phyloP scores from a whole-genome alignment of 495 filamentous ascomycete genomes.

The Lichina pygmaea region DNA sequence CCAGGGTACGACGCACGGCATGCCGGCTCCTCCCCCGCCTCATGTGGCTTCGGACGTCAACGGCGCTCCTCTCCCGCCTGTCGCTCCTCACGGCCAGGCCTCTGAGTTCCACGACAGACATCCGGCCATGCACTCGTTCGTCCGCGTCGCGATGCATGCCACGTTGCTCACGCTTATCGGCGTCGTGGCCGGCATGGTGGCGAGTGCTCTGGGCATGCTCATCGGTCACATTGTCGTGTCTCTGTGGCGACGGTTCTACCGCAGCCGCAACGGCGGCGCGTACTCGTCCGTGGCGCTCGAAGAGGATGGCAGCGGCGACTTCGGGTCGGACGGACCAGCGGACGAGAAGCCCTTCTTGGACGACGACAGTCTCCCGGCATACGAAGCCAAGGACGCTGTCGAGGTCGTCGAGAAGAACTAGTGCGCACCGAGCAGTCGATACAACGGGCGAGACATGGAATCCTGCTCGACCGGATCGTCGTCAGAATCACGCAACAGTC shows the following conservation, averaged over 20 bases:
- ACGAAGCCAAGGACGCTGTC: too few relatives aligned
- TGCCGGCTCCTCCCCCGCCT: background rate
- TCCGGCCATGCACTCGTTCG: slow-evolving; percentile 10
- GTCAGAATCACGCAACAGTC: too few relatives aligned
- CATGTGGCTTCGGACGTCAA: slow-evolving; percentile 1
- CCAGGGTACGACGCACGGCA: background rate
- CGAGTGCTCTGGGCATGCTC: slow-evolving; percentile 24
- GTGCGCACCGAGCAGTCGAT: too few relatives aligned
- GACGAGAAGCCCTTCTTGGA: too few relatives aligned
- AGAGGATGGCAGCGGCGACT: too few relatives aligned
- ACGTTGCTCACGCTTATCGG: slow-evolving; percentile 24
- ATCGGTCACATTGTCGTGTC: slow-evolving; percentile 20
- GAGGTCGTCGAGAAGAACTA: too few relatives aligned
- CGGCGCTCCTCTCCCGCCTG: background rate
- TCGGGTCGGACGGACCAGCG: too few relatives aligned
- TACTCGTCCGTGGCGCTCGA: too few relatives aligned
- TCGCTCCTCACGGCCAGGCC: background rate
- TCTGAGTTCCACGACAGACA: background rate
- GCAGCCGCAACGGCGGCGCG: slow-evolving; percentile 1
- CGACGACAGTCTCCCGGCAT: too few relatives aligned
- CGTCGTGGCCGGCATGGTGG: slow-evolving; percentile 22
- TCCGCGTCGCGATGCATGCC: slow-evolving; percentile 20
- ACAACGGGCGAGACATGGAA: too few relatives aligned
- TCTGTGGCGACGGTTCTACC: slow-evolving; percentile 16
- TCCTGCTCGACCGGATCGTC: too few relatives aligned